A percentile compares a stretch with the other conserved stretches of the same genome.
Conservation (phyloP, 108 stramenopile species). For the Pseudonitzschia multiseries region DNA sequence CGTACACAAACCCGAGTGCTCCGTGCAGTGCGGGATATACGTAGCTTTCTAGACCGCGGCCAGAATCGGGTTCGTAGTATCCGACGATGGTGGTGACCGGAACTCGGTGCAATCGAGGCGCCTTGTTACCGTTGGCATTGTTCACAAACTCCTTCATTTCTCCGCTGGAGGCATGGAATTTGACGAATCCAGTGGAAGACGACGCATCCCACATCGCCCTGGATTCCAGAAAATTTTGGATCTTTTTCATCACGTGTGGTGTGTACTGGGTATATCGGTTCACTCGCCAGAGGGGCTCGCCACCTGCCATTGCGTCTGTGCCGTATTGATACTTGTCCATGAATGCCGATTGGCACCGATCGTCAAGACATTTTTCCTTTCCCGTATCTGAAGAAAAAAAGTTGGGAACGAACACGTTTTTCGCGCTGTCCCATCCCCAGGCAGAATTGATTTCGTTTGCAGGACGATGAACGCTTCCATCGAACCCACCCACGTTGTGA, state of each 20-base stretch:
- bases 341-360: background rate
- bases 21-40: slow-evolving; percentile 6
- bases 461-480: slow-evolving; percentile 3
- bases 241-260: background rate
- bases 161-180: background rate
- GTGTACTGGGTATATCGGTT: background rate
- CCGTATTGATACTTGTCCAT: slow-evolving; percentile 4
- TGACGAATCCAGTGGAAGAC: slow-evolving; percentile 3
- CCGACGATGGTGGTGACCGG: slow-evolving; percentile 5
- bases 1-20: slow-evolving; percentile 1
- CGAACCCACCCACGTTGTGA: slow-evolving; percentile 4
- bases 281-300: background rate
- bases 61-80: slow-evolving; percentile 4
- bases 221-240: background rate
- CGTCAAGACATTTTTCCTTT: background rate
- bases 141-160: slow-evolving; percentile 1
- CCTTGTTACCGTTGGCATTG: background rate
- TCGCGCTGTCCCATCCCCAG: background rate
- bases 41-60: background rate
- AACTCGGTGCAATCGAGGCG: slow-evolving; percentile 3
- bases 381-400: background rate
- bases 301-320: slow-evolving; percentile 3
- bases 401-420: background rate
- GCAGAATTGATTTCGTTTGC: slow-evolving; percentile 3
- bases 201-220: background rate